These are phyloP conservation scores for Takakia lepidozioides DNA, from an alignment of 225 moss, liverwort and hornwort species.

Conservation along the genomic window DNA sequence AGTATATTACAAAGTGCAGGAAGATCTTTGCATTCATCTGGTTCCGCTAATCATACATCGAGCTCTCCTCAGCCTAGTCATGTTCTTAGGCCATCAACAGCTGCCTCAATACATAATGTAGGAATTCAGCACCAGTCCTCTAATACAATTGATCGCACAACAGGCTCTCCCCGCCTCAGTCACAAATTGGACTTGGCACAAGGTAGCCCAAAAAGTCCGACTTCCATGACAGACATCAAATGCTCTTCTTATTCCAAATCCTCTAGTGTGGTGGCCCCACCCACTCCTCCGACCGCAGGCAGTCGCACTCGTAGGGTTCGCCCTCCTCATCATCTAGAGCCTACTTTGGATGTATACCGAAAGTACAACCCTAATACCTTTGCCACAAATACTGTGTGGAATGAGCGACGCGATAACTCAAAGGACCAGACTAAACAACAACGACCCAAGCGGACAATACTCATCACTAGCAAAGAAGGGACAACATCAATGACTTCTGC, in stretches of 20 bases:
- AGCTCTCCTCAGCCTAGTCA: background rate
- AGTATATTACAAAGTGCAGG: background rate
- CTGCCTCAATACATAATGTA: background rate
- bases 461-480: conserved; percentile 12
- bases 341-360: conserved; percentile 28
- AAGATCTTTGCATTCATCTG: background rate
- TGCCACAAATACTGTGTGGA: conserved; percentile 38
- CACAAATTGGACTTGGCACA: conserved; percentile 4
- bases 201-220: conserved; percentile 20
- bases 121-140: too few species aligned
- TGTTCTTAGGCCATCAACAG: background rate
- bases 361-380: conserved; percentile 16
- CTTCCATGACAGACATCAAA: background rate
- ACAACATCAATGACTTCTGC: background rate
- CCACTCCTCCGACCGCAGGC: background rate
- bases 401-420: conserved; percentile 15
- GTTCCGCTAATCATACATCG: background rate
- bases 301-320: background rate
- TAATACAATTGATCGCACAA: too few species aligned
- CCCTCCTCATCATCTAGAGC: conserved; percentile 8
- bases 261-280: conserved; percentile 2
- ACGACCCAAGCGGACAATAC: conserved; percentile 14
- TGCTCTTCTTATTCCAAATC: too few species aligned
- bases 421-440: conserved; percentile 2
- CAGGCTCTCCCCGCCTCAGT: background rate